Percentiles rank a stretch among this genome's conserved stretches.
These are phyloP conservation scores for Penicillium canariense DNA, from an alignment of 495 filamentous ascomycete genomes.

Conservation along the genomic window DNA sequence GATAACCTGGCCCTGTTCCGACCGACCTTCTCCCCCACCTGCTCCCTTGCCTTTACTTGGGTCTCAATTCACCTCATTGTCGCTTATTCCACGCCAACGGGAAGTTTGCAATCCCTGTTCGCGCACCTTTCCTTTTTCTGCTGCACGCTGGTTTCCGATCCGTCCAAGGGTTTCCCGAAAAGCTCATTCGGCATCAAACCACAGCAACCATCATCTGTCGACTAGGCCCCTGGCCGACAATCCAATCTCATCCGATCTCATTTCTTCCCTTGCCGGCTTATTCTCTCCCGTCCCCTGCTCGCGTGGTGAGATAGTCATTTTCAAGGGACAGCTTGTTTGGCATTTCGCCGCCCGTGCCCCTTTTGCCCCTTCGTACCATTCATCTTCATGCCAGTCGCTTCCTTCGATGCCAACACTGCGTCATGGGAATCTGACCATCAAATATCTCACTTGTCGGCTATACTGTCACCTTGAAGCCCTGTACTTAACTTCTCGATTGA, in stretches of 20 bases:
- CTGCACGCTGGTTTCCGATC: background rate
- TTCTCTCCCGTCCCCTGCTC: background rate
- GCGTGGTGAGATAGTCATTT: background rate
- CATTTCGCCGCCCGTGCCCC: background rate
- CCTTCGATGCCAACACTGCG: conserved; percentile 7
- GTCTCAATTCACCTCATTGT: background rate
- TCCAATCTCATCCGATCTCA: background rate
- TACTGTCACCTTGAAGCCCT: background rate
- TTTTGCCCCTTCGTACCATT: background rate
- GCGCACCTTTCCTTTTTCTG: background rate
- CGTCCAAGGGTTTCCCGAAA: background rate
- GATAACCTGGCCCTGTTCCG: background rate
- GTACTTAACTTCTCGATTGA: background rate
- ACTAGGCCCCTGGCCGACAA: background rate
- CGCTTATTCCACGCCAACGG: background rate
- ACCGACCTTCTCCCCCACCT: background rate
- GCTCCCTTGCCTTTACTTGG: background rate
- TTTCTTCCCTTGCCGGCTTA: background rate
- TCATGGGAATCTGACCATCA: conserved; percentile 22
- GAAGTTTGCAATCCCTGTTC: background rate
- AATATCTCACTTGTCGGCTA: background rate
- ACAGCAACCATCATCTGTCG: conserved; percentile 1
- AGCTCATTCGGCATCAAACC: background rate
- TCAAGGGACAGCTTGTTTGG: background rate
- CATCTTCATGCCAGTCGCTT: conserved; percentile 8